phyloP scores from a whole-genome alignment of 495 filamentous ascomycete species.

The Pseudoneurospora amorphoporcata region DNA sequence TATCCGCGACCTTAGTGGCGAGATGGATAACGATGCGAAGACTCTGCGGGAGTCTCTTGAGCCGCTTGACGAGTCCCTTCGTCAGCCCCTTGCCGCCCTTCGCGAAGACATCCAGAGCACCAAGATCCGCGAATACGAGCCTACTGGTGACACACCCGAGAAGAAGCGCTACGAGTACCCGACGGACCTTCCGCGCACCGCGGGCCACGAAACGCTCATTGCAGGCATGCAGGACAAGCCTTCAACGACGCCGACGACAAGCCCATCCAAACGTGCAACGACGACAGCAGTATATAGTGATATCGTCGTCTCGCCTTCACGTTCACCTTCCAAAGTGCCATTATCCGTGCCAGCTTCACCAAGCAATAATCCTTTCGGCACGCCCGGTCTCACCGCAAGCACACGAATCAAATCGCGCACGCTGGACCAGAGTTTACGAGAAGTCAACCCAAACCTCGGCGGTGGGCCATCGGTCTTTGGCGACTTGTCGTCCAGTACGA shows the following conservation, averaged over 20 bases:
- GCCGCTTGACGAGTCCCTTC: conserved; percentile 48
- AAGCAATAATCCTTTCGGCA: conserved; percentile 2
- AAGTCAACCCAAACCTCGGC: conserved; percentile 33
- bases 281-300: conserved; percentile 26
- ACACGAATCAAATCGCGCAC: neutral
- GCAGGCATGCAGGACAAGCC: conserved; percentile 39
- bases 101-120: conserved; percentile 51
- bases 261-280: neutral
- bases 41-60: conserved; percentile 45
- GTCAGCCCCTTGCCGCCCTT: conserved; percentile 59
- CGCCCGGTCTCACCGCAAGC: neutral
- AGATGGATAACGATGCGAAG: conserved; percentile 46
- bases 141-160: conserved; percentile 78
- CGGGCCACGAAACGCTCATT: conserved; percentile 56
- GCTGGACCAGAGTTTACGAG: conserved; percentile 28
- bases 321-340: conserved; percentile 4
- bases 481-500: conserved; percentile 18
- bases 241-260: conserved; percentile 17
- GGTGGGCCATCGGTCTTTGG: conserved; percentile 9
- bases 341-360: conserved; percentile 1
- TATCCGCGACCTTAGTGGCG: conserved; percentile 51
- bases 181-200: conserved; percentile 64
- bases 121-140: conserved; percentile 61
- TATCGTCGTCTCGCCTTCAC: conserved; percentile 17
- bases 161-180: conserved; percentile 69